phyloP scores from a whole-genome alignment of 2,329 filamentous ascomycete species.

The Diaporthe sp. region DNA sequence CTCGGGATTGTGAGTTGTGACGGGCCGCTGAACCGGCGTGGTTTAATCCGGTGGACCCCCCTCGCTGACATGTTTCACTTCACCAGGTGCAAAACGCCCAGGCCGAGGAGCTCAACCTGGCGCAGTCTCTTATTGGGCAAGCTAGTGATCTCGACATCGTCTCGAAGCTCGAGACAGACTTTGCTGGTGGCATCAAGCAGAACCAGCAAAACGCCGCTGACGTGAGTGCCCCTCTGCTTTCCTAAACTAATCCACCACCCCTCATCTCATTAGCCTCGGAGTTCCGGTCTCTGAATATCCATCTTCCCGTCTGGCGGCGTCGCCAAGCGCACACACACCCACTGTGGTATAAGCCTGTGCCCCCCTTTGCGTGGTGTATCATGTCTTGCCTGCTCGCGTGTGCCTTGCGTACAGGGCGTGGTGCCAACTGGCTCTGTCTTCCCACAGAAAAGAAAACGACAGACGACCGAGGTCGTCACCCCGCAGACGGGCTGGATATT shows the following conservation, averaged over 20 bases:
- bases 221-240: constrained; percentile 29
- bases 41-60: too few species aligned
- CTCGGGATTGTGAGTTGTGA: constrained; percentile 1
- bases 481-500: constrained; percentile 36
- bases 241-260: neutral
- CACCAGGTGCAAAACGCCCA: constrained; percentile 9
- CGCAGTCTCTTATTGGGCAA: neutral
- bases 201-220: constrained; percentile 25
- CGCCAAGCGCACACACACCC: too few species aligned
- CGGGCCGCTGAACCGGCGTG: too few species aligned
- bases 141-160: constrained; percentile 16
- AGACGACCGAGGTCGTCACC: constrained; percentile 11
- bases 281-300: constrained; percentile 23
- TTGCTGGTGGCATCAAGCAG: constrained; percentile 34
- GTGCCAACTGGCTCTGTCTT: constrained; percentile 34
- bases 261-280: neutral
- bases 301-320: neutral
- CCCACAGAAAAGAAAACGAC: constrained; percentile 35
- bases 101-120: constrained; percentile 27
- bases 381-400: constrained; percentile 13
- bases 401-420: constrained; percentile 4
- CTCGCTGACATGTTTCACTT: neutral
- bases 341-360: neutral
- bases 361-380: neutral
- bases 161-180: constrained; percentile 21